These are phyloP conservation scores for Lentinula aciculospora DNA, from an alignment of 768 basidiomycete genomes.

Conservation along the genomic window DNA sequence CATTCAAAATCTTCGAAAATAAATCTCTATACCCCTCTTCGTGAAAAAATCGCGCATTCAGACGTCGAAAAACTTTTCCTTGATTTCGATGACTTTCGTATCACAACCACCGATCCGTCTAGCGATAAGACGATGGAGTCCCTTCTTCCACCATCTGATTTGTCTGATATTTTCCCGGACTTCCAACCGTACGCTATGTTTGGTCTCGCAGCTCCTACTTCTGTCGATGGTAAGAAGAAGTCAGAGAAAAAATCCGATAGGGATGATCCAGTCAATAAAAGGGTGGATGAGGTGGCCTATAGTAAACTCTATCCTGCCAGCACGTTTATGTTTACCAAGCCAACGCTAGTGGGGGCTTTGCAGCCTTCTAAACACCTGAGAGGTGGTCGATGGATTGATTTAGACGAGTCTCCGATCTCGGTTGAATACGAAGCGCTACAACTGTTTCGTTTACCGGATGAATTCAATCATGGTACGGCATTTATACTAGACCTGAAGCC, in stretches of 20 bases:
- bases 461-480: slow-evolving; percentile 48
- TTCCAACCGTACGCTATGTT: slow-evolving; percentile 56
- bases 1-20: slow-evolving; percentile 36
- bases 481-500: slow-evolving; percentile 1
- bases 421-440: slow-evolving; percentile 34
- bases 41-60: slow-evolving; percentile 59
- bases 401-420: slow-evolving; percentile 40
- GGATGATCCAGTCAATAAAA: slow-evolving; percentile 60
- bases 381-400: slow-evolving; percentile 55
- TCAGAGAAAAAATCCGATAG: slow-evolving; percentile 57
- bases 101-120: slow-evolving; percentile 15
- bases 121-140: slow-evolving; percentile 20
- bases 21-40: slow-evolving; percentile 48
- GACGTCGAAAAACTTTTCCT: slow-evolving; percentile 49
- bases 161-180: slow-evolving; percentile 80
- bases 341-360: slow-evolving; percentile 79
- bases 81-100: slow-evolving; percentile 34
- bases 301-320: slow-evolving; percentile 73
- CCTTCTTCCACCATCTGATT: slow-evolving; percentile 32
- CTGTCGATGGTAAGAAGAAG: slow-evolving; percentile 40
- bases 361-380: slow-evolving; percentile 76
- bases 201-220: slow-evolving; percentile 34
- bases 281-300: slow-evolving; percentile 74
- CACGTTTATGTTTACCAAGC: slow-evolving; percentile 75
- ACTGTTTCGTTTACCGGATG: slow-evolving; percentile 27